A percentile compares a stretch with the other conserved stretches of the same genome.
phyloP scores from a whole-genome alignment of 2,329 filamentous ascomycete genomes.

The Uncinocarpus reesii region DNA sequence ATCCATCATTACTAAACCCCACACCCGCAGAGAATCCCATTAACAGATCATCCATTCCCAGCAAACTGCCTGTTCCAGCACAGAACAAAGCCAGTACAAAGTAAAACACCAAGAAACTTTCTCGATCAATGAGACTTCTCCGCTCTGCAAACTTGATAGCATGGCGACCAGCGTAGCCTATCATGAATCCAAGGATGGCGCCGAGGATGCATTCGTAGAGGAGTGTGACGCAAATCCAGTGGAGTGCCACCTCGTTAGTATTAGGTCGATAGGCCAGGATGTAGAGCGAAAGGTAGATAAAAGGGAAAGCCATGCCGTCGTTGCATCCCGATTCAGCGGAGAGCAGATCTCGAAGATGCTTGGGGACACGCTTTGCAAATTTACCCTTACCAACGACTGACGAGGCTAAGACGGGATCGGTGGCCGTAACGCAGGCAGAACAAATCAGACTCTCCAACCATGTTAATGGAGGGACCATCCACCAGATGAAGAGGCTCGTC shows the following conservation, averaged over 20 bases:
- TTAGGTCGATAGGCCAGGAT: constrained; percentile 69
- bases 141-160: constrained; percentile 81
- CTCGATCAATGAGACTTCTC: constrained; percentile 77
- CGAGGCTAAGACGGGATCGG: constrained; percentile 90
- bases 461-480: constrained; percentile 64
- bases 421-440: constrained; percentile 91
- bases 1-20: constrained; percentile 98
- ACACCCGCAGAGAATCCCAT: constrained; percentile 92
- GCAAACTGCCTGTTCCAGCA: constrained; percentile 79
- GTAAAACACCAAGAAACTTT: constrained; percentile 97
- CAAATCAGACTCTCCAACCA: constrained; percentile 85
- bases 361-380: constrained; percentile 93
- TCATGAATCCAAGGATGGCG: constrained; percentile 70
- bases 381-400: constrained; percentile 98
- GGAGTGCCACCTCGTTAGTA: constrained; percentile 58
- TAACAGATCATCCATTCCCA: constrained; percentile 86
- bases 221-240: constrained; percentile 84
- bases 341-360: constrained; percentile 88
- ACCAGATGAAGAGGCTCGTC: constrained; percentile 90
- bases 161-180: constrained; percentile 85
- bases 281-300: constrained; percentile 86
- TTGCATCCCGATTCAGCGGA: constrained; percentile 98
- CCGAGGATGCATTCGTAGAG: constrained; percentile 95
- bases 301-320: constrained; percentile 98
- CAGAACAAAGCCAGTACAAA: constrained; percentile 94